Conservation (phyloP, 768 basidiomycete species). For the Suillus occidentalis region DNA sequence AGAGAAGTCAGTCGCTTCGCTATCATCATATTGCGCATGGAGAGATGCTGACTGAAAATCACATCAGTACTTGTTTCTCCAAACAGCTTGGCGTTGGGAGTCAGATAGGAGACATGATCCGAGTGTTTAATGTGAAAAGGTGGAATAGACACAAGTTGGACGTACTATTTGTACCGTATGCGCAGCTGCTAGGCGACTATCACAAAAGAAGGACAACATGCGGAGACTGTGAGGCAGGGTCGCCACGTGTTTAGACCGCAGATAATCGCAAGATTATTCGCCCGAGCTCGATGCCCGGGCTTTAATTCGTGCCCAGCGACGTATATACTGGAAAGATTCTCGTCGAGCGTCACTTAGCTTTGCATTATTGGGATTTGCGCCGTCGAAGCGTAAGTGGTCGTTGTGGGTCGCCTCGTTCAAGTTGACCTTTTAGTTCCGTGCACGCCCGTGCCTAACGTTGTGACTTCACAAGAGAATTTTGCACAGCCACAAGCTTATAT, state of each 20-base stretch:
- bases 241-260: background rate
- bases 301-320: background rate
- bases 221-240: background rate
- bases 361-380: background rate
- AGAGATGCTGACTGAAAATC: background rate
- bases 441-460: background rate
- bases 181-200: background rate
- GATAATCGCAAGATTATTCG: background rate
- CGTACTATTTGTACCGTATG: background rate
- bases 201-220: background rate
- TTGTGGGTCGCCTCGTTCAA: background rate
- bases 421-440: background rate
- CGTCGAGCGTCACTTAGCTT: background rate
- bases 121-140: background rate
- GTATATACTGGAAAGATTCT: background rate
- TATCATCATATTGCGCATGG: background rate
- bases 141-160: background rate
- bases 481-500: slow-evolving; percentile 2
- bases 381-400: background rate
- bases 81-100: background rate
- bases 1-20: background rate
- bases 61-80: background rate
- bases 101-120: background rate
- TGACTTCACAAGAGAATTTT: background rate
- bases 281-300: background rate